phyloP scores from a whole-genome alignment of 164 flowering plant species.

The Magnolia officinalis region DNA sequence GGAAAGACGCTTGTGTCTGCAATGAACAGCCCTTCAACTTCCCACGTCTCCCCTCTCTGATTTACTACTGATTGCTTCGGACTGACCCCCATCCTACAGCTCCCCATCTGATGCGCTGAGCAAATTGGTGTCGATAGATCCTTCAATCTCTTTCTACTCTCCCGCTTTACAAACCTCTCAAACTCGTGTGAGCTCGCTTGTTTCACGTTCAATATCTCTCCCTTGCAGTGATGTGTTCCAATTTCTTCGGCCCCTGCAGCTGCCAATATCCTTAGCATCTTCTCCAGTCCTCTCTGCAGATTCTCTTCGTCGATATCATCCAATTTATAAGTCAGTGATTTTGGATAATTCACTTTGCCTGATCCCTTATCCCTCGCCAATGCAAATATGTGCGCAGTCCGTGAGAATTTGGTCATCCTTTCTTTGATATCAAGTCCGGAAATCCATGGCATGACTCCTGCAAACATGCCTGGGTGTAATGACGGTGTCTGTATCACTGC shows the following conservation, averaged over 20 bases:
- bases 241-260: constrained; percentile 91
- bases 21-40: constrained; percentile 60
- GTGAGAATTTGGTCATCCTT: constrained; percentile 55
- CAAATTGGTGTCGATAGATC: constrained; percentile 34
- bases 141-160: constrained; percentile 38
- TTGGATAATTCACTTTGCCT: constrained; percentile 37
- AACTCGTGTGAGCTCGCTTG: constrained; percentile 43
- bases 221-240: constrained; percentile 63
- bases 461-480: constrained; percentile 78
- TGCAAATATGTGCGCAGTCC: constrained; percentile 72
- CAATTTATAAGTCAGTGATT: constrained; percentile 41
- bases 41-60: constrained; percentile 79
- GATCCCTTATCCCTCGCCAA: constrained; percentile 70
- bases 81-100: constrained; percentile 69
- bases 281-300: constrained; percentile 55
- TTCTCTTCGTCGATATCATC: constrained; percentile 43
- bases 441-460: constrained; percentile 63
- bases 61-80: constrained; percentile 56
- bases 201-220: constrained; percentile 51
- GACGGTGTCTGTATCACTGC: constrained; percentile 75
- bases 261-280: constrained; percentile 56
- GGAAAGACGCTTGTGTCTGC: constrained; percentile 83
- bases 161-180: constrained; percentile 61
- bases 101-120: constrained; percentile 89
- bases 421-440: constrained; percentile 51